A percentile compares a stretch with the other conserved stretches of the same genome.
These are phyloP conservation scores for Monilinia laxa DNA, from an alignment of 2,329 filamentous ascomycete species.

Conservation along the genomic window DNA sequence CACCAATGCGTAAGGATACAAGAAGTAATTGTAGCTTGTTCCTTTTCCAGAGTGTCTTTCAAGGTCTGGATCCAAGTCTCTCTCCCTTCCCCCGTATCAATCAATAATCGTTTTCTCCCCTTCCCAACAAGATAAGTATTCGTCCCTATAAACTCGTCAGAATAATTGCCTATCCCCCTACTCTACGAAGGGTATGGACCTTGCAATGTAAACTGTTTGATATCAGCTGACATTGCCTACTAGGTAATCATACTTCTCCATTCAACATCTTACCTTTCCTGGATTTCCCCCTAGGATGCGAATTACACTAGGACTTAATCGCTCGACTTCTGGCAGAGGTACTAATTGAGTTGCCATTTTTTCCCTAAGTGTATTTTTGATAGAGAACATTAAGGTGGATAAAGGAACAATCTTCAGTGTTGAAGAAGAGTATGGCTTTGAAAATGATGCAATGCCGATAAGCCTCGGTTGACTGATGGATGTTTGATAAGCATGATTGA, in stretches of 20 bases:
- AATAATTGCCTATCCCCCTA: neutral
- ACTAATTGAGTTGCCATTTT: slow-evolving; percentile 39
- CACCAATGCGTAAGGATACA: slow-evolving; percentile 83
- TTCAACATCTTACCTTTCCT: slow-evolving; percentile 60
- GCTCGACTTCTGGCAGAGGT: slow-evolving; percentile 67
- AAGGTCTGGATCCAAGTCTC: slow-evolving; percentile 70
- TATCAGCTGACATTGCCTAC: slow-evolving; percentile 23
- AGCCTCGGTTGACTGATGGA: slow-evolving; percentile 16
- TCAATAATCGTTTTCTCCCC: slow-evolving; percentile 69
- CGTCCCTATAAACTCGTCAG: slow-evolving; percentile 65
- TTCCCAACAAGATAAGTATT: slow-evolving; percentile 93
- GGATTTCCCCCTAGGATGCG: slow-evolving; percentile 90
- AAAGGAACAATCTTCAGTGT: slow-evolving; percentile 1
- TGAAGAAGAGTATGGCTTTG: neutral
- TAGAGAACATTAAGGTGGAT: neutral
- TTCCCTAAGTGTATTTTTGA: slow-evolving; percentile 24
- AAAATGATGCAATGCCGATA: slow-evolving; percentile 17
- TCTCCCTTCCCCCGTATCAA: slow-evolving; percentile 83
- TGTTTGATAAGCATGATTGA: slow-evolving; percentile 10
- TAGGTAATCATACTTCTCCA: neutral
- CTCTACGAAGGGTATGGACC: slow-evolving; percentile 41
- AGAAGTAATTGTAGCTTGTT: slow-evolving; percentile 66
- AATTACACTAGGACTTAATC: slow-evolving; percentile 74
- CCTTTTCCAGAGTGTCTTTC: slow-evolving; percentile 60
- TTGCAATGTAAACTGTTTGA: slow-evolving; percentile 58